Evolutionary conservation across 2,329 filamentous ascomycete species (phyloP), one percentile per base, ranked within the genome.

Genomic region (Xylaria sp.): DNA sequence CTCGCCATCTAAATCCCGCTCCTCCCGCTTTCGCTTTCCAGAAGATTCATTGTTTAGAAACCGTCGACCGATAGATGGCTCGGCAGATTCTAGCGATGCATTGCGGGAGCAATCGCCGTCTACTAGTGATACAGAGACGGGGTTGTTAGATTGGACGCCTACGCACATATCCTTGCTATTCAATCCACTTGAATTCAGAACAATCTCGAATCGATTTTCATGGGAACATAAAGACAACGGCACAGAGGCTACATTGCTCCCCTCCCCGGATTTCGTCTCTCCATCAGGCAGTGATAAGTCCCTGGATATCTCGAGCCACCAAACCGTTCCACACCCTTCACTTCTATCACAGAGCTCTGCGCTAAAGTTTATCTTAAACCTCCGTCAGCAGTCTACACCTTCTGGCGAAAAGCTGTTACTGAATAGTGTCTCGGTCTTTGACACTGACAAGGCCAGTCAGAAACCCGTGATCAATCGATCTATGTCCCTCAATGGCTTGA

Each of bases 161-260:
- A 73, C 73, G 50, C 78, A 76, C 50, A 71, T 78, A 52, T 79
- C 77, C 3, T 66, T 76, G 2, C 60, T 78, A 6, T 76, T 79
- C 37, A 74, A 76, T 23, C 74, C 76, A 39, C 71, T 74, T 3
- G 75, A 76, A 9, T 70, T 78, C 28, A 69, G 71, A 9, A 64
- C 70, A 6, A 71, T 72, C 12, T 69, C 72, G 32, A 71, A 68
- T 34, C 59, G 67, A 13, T 54, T 62, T 9, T 63, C 58, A 7
- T 58, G 65, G 39, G 65, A 44, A 32, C 46, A 52, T 18, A 54
- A 59, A 34, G 60, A 69, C 39, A 65, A 69, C n/a, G 44, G 12
- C 25, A 62, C 55, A 51, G 72, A 73, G 15, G 62, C 72, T n/a
- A 61, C 65, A 9, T 63, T 74, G 37, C 69, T 74, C 20, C 74